Percentiles rank a stretch among this genome's conserved stretches.
phyloP scores from a whole-genome alignment of 108 stramenopile species.

The Stephanodiscus triporus region DNA sequence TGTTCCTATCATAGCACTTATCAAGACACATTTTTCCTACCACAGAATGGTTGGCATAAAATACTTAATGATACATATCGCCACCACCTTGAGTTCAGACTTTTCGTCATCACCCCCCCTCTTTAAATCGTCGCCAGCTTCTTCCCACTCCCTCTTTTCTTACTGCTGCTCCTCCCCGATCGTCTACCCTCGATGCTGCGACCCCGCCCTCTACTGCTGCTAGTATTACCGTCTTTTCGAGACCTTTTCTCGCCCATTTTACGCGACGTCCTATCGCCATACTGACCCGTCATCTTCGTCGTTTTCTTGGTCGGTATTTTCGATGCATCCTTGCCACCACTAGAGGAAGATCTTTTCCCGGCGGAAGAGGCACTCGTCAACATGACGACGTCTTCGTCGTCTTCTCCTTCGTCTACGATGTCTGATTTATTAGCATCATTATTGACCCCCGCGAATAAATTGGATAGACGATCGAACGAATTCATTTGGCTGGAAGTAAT shows the following conservation, averaged over 20 bases:
- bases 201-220: constrained; percentile 13
- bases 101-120: not conserved
- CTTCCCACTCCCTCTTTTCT: constrained; percentile 40
- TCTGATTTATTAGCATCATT: constrained; percentile 5
- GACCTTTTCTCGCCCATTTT: constrained; percentile 33
- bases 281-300: constrained; percentile 30
- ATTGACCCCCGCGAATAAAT: constrained; percentile 47
- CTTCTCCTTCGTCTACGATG: constrained; percentile 9
- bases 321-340: constrained; percentile 30
- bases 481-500: constrained; percentile 52
- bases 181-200: constrained; percentile 15
- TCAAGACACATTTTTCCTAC: not conserved
- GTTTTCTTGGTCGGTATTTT: constrained; percentile 48
- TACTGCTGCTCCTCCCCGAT: constrained; percentile 42
- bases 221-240: constrained; percentile 7
- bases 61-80: too few species aligned
- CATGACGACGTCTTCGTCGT: constrained; percentile 26
- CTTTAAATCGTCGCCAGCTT: constrained; percentile 20
- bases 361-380: constrained; percentile 19
- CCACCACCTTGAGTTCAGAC: not conserved
- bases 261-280: constrained; percentile 36
- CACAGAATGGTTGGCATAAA: not conserved
- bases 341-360: not conserved
- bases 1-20: not conserved
- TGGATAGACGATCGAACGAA: constrained; percentile 69